These are phyloP conservation scores for Cryptococcus amylolentus DNA, from an alignment of 1,284 basidiomycete species.

Conservation along the genomic window DNA sequence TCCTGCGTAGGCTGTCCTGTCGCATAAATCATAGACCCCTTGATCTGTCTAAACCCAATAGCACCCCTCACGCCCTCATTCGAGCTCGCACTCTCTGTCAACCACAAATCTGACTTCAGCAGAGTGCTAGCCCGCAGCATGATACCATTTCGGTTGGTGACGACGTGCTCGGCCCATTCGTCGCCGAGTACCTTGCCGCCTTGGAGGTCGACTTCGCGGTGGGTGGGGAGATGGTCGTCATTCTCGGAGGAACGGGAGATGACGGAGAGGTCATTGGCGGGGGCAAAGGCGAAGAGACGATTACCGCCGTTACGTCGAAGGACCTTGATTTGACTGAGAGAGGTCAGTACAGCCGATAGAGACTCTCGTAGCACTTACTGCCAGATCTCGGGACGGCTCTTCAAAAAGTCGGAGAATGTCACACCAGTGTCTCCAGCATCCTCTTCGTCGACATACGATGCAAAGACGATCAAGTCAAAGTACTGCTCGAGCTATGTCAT, in stretches of 20 bases:
- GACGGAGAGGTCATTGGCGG: constrained; percentile 74
- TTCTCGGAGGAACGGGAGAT: constrained; percentile 44
- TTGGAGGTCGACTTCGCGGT: constrained; percentile 63
- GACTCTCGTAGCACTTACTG: constrained; percentile 49
- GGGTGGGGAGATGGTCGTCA: constrained; percentile 19
- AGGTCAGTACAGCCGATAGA: not conserved
- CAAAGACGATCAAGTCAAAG: constrained; percentile 94
- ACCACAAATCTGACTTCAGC: constrained; percentile 84
- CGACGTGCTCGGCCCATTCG: constrained; percentile 89
- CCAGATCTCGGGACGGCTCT: constrained; percentile 87
- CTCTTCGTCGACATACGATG: constrained; percentile 76
- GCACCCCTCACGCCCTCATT: constrained; percentile 76
- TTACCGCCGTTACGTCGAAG: constrained; percentile 73
- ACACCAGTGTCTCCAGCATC: constrained; percentile 62
- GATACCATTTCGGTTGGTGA: constrained; percentile 89
- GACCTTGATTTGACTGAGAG: constrained; percentile 71
- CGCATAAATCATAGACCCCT: constrained; percentile 80
- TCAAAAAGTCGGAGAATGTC: constrained; percentile 80
- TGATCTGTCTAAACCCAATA: constrained; percentile 88
- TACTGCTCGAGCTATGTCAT: constrained; percentile 55
- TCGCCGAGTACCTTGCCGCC: constrained; percentile 86
- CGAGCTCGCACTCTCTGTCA: constrained; percentile 62
- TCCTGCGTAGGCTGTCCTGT: constrained; percentile 83
- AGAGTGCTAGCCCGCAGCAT: constrained; percentile 67
- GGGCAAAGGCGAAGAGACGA: constrained; percentile 78